Evolutionary conservation across 2,329 filamentous ascomycete species (phyloP), one percentile per base, ranked within the genome.

Genomic region (Trichophyton mentagrophytes): DNA sequence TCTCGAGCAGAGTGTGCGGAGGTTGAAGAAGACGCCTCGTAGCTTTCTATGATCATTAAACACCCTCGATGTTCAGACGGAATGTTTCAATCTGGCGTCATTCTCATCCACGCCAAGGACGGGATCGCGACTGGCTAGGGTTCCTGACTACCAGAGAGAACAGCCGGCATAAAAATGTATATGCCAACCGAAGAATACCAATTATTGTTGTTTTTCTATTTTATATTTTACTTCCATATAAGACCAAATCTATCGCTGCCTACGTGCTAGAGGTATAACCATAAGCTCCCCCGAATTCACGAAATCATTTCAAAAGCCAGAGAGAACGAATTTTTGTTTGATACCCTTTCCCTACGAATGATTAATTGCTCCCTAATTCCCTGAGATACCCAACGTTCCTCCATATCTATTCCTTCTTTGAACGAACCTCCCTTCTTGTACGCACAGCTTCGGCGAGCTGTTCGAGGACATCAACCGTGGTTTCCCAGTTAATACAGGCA

Each of bases 401-500:
- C 33, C 11, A 38, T 38, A 38, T 46, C 40, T 53, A 53, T 20
- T 22, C 49, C 27, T 53, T 53, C 49, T 53, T 53, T 27, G 11
- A 67, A 17, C 67, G 69, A 58, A 69, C 65, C 68, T 83, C 78
- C 68, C 93, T 84, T 67, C 92, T 84, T 65, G 83, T 82, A 58
- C 88, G 83, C 59, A 97, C 87, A 40, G 89, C 88, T n/a, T 85
- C 84, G 4, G 93, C 91, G 33, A 97, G 82, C 67, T 92, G 82
- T 74, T 96, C 88, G 25, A 97, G 81, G 0, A 93, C 88, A 1
- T 82, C 78, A 47, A 93, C 84, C 1, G 91, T 96, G 59, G 79
- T 81, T 13, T 95, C 89, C 92, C 92, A 96, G 79, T 88, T 80
- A 71, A 99, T 96, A 78, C 92, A 99, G 61, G 91, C 92, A 30